Base-by-base conservation (phyloP, 495 filamentous ascomycete genomes). In the Polyplosphaeria fusca region DNA sequence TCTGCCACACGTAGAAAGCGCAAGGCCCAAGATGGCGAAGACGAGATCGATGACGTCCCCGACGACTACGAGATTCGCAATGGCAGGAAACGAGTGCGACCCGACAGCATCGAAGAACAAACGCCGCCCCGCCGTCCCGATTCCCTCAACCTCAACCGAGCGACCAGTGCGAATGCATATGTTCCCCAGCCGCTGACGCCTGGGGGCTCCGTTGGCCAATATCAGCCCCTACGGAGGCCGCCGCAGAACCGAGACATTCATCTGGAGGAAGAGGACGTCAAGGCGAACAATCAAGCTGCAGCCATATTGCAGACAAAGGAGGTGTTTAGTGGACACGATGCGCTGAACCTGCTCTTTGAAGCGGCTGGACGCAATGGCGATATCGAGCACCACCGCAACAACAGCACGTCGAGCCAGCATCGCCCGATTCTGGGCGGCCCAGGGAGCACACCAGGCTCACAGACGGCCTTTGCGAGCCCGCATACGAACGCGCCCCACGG, bases 1-100 rank as follows among this genome's bases (percentile, higher is more conserved):
- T 95, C 91, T 58, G 88, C 89, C n/a, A 97, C 91, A 35, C 79
- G 92, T 41, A 81, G 93, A 61, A 97, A 96, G 82, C 80, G 89
- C 64, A 94, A 94, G 75, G 26, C 25, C n/a, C 86, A 90, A 53
- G 83, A 79, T 23, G 67, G 68, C 26, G 82, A 86, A 2, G 70
- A 66, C 4, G 37, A 66, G 3, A 66, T 70, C 11, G 68, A 69
- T 16, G 65, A 46, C 24, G 66, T 69, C 5, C 48, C 61, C 4
- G 35, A 46, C 27, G 65, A 69, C 39, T 71, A 70, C 60, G 71
- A 73, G 64, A 52, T 70, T 24, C 66, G 70, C 40, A 68, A 68
- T 52, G 68, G 69, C 12, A 53, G 72, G 46, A 75, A 75, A 56
- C 53, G 70, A 30, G 4, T 66, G 52, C 58, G 65, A 25, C 38